Conservation (phyloP, 495 filamentous ascomycete genomes). For the Aspergillus nanangensis region DNA sequence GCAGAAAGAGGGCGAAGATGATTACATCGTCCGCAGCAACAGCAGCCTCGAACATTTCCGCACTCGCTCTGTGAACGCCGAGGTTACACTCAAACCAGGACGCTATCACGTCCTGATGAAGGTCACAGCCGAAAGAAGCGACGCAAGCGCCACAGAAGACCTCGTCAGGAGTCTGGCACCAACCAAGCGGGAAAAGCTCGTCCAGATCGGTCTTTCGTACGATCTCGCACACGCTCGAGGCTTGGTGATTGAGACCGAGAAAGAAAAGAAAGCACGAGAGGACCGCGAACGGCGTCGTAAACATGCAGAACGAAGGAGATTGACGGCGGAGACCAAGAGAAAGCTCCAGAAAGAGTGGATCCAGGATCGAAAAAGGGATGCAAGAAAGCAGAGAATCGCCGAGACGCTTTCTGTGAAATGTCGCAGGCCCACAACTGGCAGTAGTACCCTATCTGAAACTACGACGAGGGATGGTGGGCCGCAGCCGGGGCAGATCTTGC, state of each 20-base stretch:
- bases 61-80: constrained; percentile 74
- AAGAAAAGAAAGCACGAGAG: constrained; percentile 50
- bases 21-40: constrained; percentile 80
- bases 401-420: constrained; percentile 17
- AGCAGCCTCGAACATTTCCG: constrained; percentile 55
- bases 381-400: constrained; percentile 31
- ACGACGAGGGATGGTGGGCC: too few species aligned
- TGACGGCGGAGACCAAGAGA: constrained; percentile 35
- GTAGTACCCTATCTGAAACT: too few species aligned
- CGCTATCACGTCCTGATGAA: constrained; percentile 77
- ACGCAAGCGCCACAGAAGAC: constrained; percentile 55
- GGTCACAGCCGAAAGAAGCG: constrained; percentile 61
- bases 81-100: constrained; percentile 77
- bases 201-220: constrained; percentile 75
- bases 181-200: constrained; percentile 70
- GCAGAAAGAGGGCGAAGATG: constrained; percentile 72
- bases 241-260: constrained; percentile 58
- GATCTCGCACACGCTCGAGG: constrained; percentile 82
- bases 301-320: constrained; percentile 37
- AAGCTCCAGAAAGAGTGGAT: constrained; percentile 51
- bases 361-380: constrained; percentile 44
- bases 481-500: constrained; percentile 17
- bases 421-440: background rate
- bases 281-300: constrained; percentile 40
- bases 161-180: constrained; percentile 60